Evolutionary conservation across 176 grass and related monocot genomes (phyloP), one percentile per base, ranked within the genome.

Genomic region (Raddia distichophylla): DNA sequence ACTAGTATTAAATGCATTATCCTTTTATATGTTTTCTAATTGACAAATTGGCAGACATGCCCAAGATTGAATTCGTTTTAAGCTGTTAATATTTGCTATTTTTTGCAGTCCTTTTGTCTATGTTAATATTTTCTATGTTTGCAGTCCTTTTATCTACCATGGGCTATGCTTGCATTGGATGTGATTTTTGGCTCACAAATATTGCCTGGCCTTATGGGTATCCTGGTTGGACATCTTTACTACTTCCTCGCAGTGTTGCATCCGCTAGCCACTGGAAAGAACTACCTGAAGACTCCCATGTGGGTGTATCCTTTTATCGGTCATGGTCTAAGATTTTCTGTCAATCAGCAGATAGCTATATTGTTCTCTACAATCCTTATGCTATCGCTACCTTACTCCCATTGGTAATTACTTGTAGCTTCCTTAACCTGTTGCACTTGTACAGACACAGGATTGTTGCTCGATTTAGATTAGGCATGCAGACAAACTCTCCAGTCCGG

Each of bases 71-170:
- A 3, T 65, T 14, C 67, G 35, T 33, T 33, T 18, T 57, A 63
- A 55, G 15, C 37, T 7, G 8, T 9, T 63, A 51, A 74, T 42
- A 74, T 22, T 90, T 49, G 71, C 67, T 75, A 63, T 64, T 59
- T 59, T 40, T 40, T 40, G 37, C 37, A 40, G 37, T 40, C 37
- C 37, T 40, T 40, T 40, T 40, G 37, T 40, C 37, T 2, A 40
- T 7, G 8, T 13, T 63, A 51, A 74, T 42, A 74, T 22, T 90
- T 49, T 67, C 67, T 75, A 63, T 64, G 53, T 57, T 45, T 83
- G 85, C 81, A 99, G 97, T 88, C 93, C 8, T 99, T 99, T 81
- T 99, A 99, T 93, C 91, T 99, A 84, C 97, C 97, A 64, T 96
- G 97, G 93, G 91, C 80, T 57, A 96, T 99, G 97, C 89, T 99